Base-by-base conservation (phyloP, 768 basidiomycete species). In the Phylloporus sp. region DNA sequence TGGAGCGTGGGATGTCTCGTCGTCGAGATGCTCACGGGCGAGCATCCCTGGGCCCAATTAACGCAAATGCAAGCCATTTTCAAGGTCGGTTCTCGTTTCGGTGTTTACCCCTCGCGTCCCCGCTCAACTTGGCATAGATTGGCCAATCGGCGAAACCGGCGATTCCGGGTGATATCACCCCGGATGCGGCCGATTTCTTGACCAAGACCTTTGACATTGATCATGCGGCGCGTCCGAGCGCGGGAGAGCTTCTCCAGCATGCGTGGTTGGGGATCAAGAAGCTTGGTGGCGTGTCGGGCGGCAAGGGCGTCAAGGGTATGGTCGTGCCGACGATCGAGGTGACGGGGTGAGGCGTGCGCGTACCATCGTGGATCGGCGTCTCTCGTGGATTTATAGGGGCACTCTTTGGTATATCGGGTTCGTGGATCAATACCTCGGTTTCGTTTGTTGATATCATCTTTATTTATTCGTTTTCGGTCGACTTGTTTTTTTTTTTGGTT, bases 1-100 rank as follows among this genome's bases (percentile, higher is more conserved):
- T 97, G 94, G 94, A 90, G 89, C 63, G 85, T 97, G 1, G 93
- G 93, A 2, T 95, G 93, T 65, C 69, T 97, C 38, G 84, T 96
- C 21, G 90, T 97, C 11, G 93, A 97, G 67, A 97, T 97, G 93
- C 72, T 96, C 44, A 97, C 94, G 0, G 92, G 93, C 2, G 87
- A 92, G 60, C 93, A 94, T 63, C 93, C 93, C 1, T 97, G 89
- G 82, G 90, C 95, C 0, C 88, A 94, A 53, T 75, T 98, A 33
- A 93, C 86, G 6, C 96, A 98, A 69, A 98, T 97, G 94, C 96
- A 98, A 69, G 96, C 95, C 33, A 96, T 99, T 53, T 99, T 96
- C 76, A 90, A 92, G 76, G 94, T 90, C 15, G 5, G 38, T 6
- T 9, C 9, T 28, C 5, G 0, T 8, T n/a, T n/a, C 15, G 10